A percentile compares a stretch with the other conserved stretches of the same genome.
Evolutionary conservation across 331 rosid genomes (phyloP).

Genomic region (Malus hybrid): DNA sequence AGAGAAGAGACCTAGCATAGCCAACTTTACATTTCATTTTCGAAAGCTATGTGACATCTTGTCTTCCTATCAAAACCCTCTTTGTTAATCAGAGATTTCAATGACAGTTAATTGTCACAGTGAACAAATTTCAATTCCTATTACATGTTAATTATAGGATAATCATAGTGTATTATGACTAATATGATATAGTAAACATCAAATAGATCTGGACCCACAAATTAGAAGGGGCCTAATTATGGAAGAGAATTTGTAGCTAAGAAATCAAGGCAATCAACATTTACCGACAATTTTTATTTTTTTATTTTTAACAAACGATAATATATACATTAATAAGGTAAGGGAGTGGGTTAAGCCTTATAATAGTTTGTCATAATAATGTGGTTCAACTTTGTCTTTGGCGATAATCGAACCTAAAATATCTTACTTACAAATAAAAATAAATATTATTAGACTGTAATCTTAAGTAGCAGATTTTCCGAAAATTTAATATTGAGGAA

Average conservation of each 20-base stretch:
- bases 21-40: conserved; percentile 7
- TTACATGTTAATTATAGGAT: conserved; percentile 50
- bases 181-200: conserved; percentile 55
- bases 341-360: no score
- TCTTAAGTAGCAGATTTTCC: no score
- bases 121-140: conserved; percentile 43
- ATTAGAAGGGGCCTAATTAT: not conserved
- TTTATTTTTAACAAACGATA: no score
- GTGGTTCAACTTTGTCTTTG: no score
- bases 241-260: conserved; percentile 11
- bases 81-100: conserved; percentile 18
- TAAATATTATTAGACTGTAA: accelerated
- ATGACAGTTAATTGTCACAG: conserved; percentile 39
- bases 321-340: no score
- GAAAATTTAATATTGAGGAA: not conserved
- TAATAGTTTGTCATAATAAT: no score
- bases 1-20: no score
- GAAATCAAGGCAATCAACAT: conserved; percentile 31
- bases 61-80: conserved; percentile 20
- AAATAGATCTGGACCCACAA: conserved; percentile 53
- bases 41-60: conserved; percentile 17
- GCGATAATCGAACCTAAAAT: no score
- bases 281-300: not conserved
- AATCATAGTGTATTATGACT: conserved; percentile 35
- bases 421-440: no score